phyloP scores from a whole-genome alignment of 2,329 filamentous ascomycete species.

The Myriangium duriaei region DNA sequence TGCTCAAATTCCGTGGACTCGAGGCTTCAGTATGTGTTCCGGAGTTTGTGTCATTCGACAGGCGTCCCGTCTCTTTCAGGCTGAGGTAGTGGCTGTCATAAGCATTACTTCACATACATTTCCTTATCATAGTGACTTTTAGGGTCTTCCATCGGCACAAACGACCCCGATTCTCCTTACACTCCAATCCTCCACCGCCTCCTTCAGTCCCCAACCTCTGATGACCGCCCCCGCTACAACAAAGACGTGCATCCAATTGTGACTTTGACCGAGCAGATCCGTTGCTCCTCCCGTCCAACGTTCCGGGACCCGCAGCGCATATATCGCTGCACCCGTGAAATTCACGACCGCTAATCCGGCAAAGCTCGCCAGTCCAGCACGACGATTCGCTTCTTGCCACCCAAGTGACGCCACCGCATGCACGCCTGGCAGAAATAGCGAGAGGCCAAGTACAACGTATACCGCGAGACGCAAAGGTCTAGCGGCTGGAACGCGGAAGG shows the following conservation, averaged over 20 bases:
- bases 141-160: too few relatives aligned
- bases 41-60: too few relatives aligned
- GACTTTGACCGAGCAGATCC: conserved; percentile 36
- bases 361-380: conserved; percentile 32
- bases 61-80: too few relatives aligned
- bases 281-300: conserved; percentile 31
- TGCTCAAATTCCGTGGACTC: too few relatives aligned
- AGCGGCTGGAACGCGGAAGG: conserved; percentile 28
- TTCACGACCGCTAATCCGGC: conserved; percentile 27
- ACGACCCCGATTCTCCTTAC: too few relatives aligned
- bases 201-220: conserved; percentile 1
- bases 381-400: conserved; percentile 22
- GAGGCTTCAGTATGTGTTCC: too few relatives aligned
- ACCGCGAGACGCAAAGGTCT: conserved; percentile 29
- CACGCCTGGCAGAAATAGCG: conserved; percentile 29
- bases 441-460: conserved; percentile 31
- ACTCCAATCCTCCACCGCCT: conserved; percentile 1
- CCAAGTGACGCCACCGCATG: conserved; percentile 24
- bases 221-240: conserved; percentile 29
- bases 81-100: too few relatives aligned
- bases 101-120: too few relatives aligned
- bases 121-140: too few relatives aligned
- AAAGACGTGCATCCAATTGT: conserved; percentile 38
- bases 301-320: conserved; percentile 33
- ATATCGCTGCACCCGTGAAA: conserved; percentile 26